Evolutionary conservation across 1,139 yeast genomes (phyloP).

Genomic region (Meyerozyma elateridarum): DNA sequence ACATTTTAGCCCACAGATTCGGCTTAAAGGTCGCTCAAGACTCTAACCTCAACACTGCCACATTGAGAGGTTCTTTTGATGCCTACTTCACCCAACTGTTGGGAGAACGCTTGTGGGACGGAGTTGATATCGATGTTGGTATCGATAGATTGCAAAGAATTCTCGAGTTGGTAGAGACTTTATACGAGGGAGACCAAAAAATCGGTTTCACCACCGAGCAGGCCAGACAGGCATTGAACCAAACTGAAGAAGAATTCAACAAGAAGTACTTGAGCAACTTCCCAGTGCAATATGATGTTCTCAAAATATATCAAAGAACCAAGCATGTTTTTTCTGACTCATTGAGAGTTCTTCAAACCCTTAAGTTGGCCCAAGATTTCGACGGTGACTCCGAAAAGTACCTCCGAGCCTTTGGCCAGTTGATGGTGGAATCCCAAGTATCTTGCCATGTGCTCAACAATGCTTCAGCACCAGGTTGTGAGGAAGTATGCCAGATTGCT

Average conservation of each 20-base stretch:
- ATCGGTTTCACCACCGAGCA: conserved; percentile 50
- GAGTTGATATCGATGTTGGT: conserved; percentile 42
- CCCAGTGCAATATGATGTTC: conserved; percentile 52
- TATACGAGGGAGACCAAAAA: conserved; percentile 27
- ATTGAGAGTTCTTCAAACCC: conserved; percentile 51
- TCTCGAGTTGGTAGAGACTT: conserved; percentile 37
- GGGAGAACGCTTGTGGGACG: conserved; percentile 42
- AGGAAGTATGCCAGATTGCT: conserved; percentile 51
- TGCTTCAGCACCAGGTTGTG: conserved; percentile 54
- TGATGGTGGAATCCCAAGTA: conserved; percentile 58
- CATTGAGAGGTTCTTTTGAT: conserved; percentile 62
- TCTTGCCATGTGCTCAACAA: conserved; percentile 47
- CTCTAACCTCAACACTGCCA: conserved; percentile 58
- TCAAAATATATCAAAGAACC: conserved; percentile 56
- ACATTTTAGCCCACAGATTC: conserved; percentile 46
- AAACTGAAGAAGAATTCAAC: conserved; percentile 40
- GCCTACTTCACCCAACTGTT: conserved; percentile 35
- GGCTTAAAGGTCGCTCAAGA: conserved; percentile 43
- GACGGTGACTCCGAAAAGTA: conserved; percentile 23
- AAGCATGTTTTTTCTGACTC: conserved; percentile 65
- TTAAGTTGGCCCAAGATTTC: conserved; percentile 27
- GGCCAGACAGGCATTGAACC: conserved; percentile 42
- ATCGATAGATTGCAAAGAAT: conserved; percentile 34
- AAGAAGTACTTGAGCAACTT: conserved; percentile 45
- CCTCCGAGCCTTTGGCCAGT: conserved; percentile 41